A percentile compares a stretch with the other conserved stretches of the same genome.
phyloP scores from a whole-genome alignment of 2,329 filamentous ascomycete genomes.

The Aspergillus fumigatus region DNA sequence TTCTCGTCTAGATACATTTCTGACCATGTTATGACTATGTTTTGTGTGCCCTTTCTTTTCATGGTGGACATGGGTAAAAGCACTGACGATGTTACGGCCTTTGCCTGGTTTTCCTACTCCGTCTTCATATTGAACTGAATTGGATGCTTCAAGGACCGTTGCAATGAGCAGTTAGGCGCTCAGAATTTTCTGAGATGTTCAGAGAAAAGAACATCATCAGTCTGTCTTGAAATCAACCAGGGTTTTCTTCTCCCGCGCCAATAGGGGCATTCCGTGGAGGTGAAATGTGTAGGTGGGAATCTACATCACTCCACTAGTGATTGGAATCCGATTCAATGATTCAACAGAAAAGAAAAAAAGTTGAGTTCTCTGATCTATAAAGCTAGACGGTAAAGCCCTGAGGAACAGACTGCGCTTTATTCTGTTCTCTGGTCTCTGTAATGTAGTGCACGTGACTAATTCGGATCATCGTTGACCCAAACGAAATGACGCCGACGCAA shows the following conservation, averaged over 20 bases:
- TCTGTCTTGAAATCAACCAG: neutral
- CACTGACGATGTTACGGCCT: neutral
- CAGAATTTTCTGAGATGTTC: neutral
- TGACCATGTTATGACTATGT: constrained; percentile 6
- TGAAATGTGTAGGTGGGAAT: neutral
- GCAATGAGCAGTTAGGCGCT: neutral
- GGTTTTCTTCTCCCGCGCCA: neutral
- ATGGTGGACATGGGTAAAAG: constrained; percentile 1
- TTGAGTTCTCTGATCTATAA: neutral
- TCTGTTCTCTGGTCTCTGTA: neutral
- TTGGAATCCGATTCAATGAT: neutral
- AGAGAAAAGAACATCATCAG: neutral
- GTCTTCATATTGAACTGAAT: neutral
- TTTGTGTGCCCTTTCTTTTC: constrained; percentile 10
- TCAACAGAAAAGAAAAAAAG: neutral
- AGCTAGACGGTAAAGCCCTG: neutral
- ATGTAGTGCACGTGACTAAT: constrained; percentile 1
- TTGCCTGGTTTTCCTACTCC: neutral
- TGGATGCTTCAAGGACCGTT: neutral
- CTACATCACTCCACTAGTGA: neutral
- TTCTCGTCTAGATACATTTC: constrained; percentile 8
- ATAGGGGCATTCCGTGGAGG: neutral
- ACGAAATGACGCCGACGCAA: constrained; percentile 5
- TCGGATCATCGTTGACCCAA: constrained; percentile 9
- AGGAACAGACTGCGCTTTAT: neutral